Percentiles rank a stretch among this genome's conserved stretches.
phyloP scores from a whole-genome alignment of 73 alveolate genomes.

The Stentor coeruleus region DNA sequence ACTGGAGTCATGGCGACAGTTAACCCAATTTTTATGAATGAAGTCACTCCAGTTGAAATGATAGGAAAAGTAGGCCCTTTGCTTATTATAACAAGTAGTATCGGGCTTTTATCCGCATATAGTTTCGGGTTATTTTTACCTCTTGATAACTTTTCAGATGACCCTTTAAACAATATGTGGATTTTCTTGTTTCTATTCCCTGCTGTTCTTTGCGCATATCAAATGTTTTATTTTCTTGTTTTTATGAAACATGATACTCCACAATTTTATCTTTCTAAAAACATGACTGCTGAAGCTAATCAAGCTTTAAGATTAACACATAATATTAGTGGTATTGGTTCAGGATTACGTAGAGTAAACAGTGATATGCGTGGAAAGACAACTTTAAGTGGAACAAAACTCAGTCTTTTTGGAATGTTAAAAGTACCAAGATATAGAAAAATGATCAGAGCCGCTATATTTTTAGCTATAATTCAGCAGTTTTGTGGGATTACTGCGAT shows the following conservation, averaged over 20 bases:
- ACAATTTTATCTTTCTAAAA: neutral
- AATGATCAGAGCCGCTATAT: neutral
- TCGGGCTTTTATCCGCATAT: neutral
- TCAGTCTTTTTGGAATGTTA: neutral
- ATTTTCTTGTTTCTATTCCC: neutral
- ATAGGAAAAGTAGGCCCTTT: neutral
- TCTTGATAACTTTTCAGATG: neutral
- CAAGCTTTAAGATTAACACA: too few relatives aligned
- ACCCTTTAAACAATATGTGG: neutral
- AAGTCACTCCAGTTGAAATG: neutral
- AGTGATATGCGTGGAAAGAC: too few relatives aligned
- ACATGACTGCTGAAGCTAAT: neutral
- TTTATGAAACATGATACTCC: neutral
- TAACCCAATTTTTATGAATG: neutral
- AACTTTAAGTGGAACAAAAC: too few relatives aligned
- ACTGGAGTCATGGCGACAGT: slow-evolving; percentile 11
- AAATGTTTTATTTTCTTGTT: neutral
- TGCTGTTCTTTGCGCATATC: neutral
- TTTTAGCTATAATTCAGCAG: neutral
- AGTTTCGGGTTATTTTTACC: slow-evolving; percentile 14
- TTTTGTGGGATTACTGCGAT: neutral
- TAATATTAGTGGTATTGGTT: too few relatives aligned
- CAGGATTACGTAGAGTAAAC: too few relatives aligned
- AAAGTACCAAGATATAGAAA: neutral
- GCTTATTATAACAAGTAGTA: neutral